Evolutionary conservation across 108 stramenopile species (phyloP).

Genomic region (Stephanodiscus triporus): DNA sequence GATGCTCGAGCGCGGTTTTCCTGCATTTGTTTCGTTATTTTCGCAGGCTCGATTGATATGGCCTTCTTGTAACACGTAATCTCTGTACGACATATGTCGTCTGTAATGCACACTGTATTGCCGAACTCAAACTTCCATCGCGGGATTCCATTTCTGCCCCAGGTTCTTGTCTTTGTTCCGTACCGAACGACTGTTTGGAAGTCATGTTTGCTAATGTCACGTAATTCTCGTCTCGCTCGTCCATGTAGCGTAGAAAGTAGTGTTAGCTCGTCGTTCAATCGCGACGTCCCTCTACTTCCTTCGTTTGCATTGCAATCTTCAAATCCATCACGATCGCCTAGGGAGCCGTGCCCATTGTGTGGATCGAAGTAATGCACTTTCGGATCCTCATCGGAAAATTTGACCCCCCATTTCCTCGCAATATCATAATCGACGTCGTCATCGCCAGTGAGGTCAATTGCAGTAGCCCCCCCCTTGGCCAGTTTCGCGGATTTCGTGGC

Average conservation of each 20-base stretch:
- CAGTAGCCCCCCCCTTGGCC: background rate
- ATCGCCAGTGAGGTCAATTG: conserved; percentile 35
- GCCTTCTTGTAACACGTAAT: conserved; percentile 60
- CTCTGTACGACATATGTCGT: conserved; percentile 37
- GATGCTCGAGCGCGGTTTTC: conserved; percentile 37
- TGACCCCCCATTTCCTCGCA: conserved; percentile 4
- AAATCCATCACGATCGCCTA: background rate
- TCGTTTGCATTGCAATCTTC: background rate
- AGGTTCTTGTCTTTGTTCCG: conserved; percentile 32
- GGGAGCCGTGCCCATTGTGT: conserved; percentile 17
- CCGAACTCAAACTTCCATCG: conserved; percentile 62
- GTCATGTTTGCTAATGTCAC: conserved; percentile 61
- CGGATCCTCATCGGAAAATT: conserved; percentile 10
- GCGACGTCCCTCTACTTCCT: conserved; percentile 6
- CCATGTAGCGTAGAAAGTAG: conserved; percentile 65
- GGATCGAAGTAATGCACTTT: conserved; percentile 30
- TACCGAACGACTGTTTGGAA: conserved; percentile 53
- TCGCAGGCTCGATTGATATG: conserved; percentile 45
- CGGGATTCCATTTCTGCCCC: conserved; percentile 31
- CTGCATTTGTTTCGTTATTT: conserved; percentile 25
- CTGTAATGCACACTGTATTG: conserved; percentile 58
- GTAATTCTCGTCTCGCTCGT: conserved; percentile 55
- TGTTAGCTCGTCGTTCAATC: conserved; percentile 51
- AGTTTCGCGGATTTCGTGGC: background rate
- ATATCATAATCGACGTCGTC: conserved; percentile 75